Evolutionary conservation across 352 stramenopile species (phyloP), one percentile per base, ranked within the genome.

Genomic region (Phytopythium montanum): DNA sequence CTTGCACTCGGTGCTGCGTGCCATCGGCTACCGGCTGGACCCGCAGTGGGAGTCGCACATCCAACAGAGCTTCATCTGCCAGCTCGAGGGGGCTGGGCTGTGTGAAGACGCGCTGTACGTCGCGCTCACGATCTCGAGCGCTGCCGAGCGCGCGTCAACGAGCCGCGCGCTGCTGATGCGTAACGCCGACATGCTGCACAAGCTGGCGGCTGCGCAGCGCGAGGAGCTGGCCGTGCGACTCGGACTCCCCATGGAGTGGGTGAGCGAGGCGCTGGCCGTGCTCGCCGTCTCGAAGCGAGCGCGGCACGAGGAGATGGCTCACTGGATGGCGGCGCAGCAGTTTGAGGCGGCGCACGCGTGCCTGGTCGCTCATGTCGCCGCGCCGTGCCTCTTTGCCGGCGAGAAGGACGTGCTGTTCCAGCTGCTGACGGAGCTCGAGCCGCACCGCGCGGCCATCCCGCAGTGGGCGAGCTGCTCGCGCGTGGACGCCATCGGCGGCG

Each of bases 91-190:
- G 16, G 74, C 64, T 31, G 73, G 78, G 5, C 48, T 88, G 39
- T 92, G 85, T 79, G 61, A 90, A 45, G 67, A 93, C 21, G 86
- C 84, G 23, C 52, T 93, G 9, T 94, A 93, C 60, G 85, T 96
- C 31, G 68, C 85, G 16, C 71, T 94, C 16, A 94, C 88, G 56
- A 87, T 94, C 55, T 79, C 75, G 9, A 65, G 86, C 34, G 61
- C 59, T 18, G 59, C 34, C 13, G 81, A 92, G 65, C 85, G 87
- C 21, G 73, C 76, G 18, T 55, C 64, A 39, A 86, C 82, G 5
- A 85, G 78, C 26, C 81, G 79, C 33, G 69, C 73, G 19, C 54
- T 96, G 23, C 68, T 95, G 6, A 75, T 83, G 56, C 81, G 82
- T 12, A 86, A 93, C 50, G 79, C 70, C 12, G 79, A 90, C 59